Evolutionary conservation across 805 yeast genomes (phyloP).

Genomic region (Ogataea corticis): DNA sequence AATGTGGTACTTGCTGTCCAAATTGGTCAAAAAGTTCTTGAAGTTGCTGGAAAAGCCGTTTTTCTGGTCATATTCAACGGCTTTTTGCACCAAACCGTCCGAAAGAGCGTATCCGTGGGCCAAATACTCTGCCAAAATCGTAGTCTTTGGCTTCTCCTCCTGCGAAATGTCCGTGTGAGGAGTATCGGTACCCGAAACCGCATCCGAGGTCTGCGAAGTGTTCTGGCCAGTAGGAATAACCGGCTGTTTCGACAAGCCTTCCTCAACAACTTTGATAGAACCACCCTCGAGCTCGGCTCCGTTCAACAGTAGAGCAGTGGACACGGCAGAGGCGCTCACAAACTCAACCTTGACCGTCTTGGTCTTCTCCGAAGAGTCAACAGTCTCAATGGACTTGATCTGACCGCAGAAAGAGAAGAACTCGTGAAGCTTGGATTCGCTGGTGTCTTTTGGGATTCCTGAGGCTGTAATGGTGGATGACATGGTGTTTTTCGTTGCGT

Average conservation of each 20-base stretch:
- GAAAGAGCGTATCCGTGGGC: conserved; percentile 71
- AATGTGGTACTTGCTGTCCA: conserved; percentile 64
- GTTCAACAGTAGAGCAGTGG: conserved; percentile 67
- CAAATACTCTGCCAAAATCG: conserved; percentile 73
- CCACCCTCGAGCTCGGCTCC: conserved; percentile 72
- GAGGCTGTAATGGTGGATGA: conserved; percentile 50
- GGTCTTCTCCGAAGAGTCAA: conserved; percentile 33
- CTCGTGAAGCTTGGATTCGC: conserved; percentile 54
- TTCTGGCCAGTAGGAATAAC: conserved; percentile 8
- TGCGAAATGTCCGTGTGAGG: conserved; percentile 56
- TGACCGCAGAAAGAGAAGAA: conserved; percentile 79
- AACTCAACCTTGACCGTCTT: conserved; percentile 52
- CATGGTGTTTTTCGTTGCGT: conserved; percentile 18
- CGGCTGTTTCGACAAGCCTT: conserved; percentile 28
- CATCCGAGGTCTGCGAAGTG: too few relatives aligned
- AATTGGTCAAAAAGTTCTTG: conserved; percentile 50
- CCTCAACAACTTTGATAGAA: conserved; percentile 48
- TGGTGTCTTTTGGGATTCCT: conserved; percentile 51
- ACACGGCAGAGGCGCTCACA: conserved; percentile 58
- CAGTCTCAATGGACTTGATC: conserved; percentile 37
- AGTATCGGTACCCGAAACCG: conserved; percentile 9
- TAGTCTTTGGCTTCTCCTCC: conserved; percentile 75
- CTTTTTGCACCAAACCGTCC: conserved; percentile 60
- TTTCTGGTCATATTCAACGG: conserved; percentile 62
- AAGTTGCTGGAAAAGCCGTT: conserved; percentile 62